Evolutionary conservation across 768 basidiomycete species (phyloP).

Genomic region (Suillus tomentosus): DNA sequence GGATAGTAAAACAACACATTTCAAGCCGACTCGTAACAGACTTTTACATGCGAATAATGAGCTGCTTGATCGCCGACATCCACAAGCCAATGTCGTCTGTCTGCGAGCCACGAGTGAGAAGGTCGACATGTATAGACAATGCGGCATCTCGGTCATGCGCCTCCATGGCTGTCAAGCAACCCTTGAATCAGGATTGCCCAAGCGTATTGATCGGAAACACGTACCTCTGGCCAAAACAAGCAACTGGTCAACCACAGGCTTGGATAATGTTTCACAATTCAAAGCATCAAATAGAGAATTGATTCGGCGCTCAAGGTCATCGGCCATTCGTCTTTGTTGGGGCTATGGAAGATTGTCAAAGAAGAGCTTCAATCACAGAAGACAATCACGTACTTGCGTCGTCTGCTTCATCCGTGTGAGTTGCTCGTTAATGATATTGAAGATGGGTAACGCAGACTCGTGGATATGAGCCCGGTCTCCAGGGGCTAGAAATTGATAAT

Average conservation of each 20-base stretch:
- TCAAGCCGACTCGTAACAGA: background rate
- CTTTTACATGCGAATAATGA: constrained; percentile 67
- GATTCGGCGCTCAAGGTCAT: constrained; percentile 85
- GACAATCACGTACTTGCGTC: constrained; percentile 59
- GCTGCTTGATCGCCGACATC: constrained; percentile 90
- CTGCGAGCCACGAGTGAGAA: constrained; percentile 77
- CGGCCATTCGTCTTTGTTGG: constrained; percentile 80
- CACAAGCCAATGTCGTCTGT: constrained; percentile 83
- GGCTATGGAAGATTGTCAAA: constrained; percentile 45
- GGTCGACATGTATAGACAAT: constrained; percentile 80
- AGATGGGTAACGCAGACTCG: constrained; percentile 63
- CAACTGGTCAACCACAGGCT: constrained; percentile 69
- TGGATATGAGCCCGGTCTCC: constrained; percentile 95
- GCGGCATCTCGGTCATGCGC: constrained; percentile 76
- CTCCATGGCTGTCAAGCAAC: constrained; percentile 65
- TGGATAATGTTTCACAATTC: constrained; percentile 84
- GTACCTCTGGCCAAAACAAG: constrained; percentile 72
- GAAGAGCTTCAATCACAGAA: background rate
- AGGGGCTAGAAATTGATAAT: constrained; percentile 52
- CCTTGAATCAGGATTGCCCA: constrained; percentile 5
- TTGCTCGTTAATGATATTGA: constrained; percentile 62
- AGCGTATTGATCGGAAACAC: constrained; percentile 17
- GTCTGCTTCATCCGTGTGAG: constrained; percentile 70
- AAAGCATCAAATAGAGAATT: constrained; percentile 89
- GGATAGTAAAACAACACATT: constrained; percentile 3